Conservation (phyloP, 169 alveolate genomes). For the Cystoisospora suis region DNA sequence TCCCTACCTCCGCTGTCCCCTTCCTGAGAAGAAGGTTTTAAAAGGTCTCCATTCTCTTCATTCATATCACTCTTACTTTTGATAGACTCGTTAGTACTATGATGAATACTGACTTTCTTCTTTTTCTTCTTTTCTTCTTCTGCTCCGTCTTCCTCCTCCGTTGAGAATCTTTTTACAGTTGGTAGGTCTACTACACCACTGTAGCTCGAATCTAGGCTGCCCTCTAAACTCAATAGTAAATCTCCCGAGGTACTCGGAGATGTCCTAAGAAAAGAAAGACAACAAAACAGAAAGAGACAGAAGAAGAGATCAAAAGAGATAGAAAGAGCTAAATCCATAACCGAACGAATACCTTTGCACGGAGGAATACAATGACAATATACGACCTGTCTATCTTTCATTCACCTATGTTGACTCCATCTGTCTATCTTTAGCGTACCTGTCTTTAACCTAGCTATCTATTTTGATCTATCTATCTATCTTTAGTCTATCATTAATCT, state of each 20-base stretch:
- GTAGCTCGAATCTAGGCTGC: not conserved
- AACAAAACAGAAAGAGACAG: not conserved
- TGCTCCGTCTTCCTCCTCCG: not conserved
- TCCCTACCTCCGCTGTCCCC: not conserved
- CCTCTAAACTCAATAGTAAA: not conserved
- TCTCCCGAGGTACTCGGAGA: not conserved
- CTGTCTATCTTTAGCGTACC: no score
- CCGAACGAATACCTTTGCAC: not conserved
- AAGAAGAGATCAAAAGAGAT: not conserved
- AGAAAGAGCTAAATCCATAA: not conserved
- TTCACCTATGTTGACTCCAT: not conserved
- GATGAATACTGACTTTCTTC: not conserved
- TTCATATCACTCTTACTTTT: not conserved
- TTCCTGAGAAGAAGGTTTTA: not conserved
- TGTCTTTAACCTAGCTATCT: no score
- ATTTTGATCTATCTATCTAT: no score
- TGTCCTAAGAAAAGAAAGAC: not conserved
- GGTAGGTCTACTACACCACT: not conserved
- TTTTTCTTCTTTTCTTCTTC: not conserved
- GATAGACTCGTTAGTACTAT: not conserved
- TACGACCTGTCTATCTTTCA: not conserved
- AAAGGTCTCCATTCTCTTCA: not conserved
- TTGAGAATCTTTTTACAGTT: no score
- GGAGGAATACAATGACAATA: not conserved
- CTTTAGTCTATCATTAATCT: no score